These are phyloP conservation scores for Talaromyces stipitatus DNA, from an alignment of 495 filamentous ascomycete genomes.

Conservation along the genomic window DNA sequence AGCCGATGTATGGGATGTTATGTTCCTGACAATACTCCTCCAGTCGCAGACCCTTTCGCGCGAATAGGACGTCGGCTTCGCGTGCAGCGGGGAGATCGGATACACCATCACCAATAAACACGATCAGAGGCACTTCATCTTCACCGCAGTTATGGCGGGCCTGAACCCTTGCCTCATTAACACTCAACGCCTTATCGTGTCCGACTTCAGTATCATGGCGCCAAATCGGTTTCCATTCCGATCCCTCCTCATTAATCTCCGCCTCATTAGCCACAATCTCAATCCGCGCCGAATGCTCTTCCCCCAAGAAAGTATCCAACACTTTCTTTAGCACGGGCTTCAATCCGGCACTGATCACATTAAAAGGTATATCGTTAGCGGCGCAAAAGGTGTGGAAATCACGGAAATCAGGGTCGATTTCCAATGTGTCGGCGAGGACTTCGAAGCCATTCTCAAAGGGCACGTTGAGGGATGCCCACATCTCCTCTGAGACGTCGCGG, in stretches of 20 bases:
- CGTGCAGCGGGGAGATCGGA: slow-evolving; percentile 66
- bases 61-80: slow-evolving; percentile 72
- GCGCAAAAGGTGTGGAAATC: slow-evolving; percentile 62
- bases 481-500: slow-evolving; percentile 68
- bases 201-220: slow-evolving; percentile 59
- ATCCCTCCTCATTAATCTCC: slow-evolving; percentile 49
- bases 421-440: slow-evolving; percentile 55
- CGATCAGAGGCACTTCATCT: slow-evolving; percentile 58
- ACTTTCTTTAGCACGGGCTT: slow-evolving; percentile 39
- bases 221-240: slow-evolving; percentile 64
- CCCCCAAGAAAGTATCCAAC: slow-evolving; percentile 12
- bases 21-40: slow-evolving; percentile 66
- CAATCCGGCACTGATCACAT: slow-evolving; percentile 65
- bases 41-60: slow-evolving; percentile 56
- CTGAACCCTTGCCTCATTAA: slow-evolving; percentile 50
- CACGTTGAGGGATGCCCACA: slow-evolving; percentile 63
- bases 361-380: slow-evolving; percentile 59
- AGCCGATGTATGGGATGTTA: slow-evolving; percentile 54
- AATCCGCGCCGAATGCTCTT: slow-evolving; percentile 43
- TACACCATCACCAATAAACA: slow-evolving; percentile 75
- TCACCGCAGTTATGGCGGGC: slow-evolving; percentile 48
- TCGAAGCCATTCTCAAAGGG: slow-evolving; percentile 70
- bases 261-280: slow-evolving; percentile 69
- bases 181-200: slow-evolving; percentile 62
- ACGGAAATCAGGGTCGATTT: slow-evolving; percentile 59